Evolutionary conservation across 2,329 filamentous ascomycete genomes (phyloP).

Genomic region (Fusarium continuum): DNA sequence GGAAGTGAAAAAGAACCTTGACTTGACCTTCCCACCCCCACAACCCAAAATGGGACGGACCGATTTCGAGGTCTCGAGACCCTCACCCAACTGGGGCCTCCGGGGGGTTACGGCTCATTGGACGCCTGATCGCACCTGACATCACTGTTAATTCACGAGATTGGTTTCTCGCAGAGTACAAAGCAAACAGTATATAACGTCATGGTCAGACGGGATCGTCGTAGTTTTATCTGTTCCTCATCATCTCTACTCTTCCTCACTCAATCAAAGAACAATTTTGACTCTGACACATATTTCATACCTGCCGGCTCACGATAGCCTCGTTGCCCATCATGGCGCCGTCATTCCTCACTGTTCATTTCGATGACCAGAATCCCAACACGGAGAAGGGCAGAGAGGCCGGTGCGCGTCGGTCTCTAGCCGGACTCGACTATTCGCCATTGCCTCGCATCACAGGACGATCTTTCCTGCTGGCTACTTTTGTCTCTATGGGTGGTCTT

Average conservation of each 20-base stretch:
- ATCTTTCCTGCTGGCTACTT: constrained; percentile 50
- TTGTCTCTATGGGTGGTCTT: constrained; percentile 57
- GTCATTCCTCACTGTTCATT: constrained; percentile 46
- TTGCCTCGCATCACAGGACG: constrained; percentile 51
- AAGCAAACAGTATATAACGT: constrained; percentile 8
- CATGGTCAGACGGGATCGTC: neutral
- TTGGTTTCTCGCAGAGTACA: too few species aligned
- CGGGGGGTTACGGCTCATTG: constrained; percentile 1
- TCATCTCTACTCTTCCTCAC: neutral
- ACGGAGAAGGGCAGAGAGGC: constrained; percentile 47
- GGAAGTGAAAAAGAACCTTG: neutral
- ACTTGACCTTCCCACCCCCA: constrained; percentile 19
- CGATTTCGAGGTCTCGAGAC: constrained; percentile 38
- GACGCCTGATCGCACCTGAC: constrained; percentile 10
- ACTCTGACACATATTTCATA: neutral
- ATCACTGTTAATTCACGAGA: constrained; percentile 16
- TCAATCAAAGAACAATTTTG: neutral
- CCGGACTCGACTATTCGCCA: constrained; percentile 57
- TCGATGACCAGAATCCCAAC: constrained; percentile 55
- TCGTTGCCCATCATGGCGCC: constrained; percentile 32
- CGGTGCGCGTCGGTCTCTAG: constrained; percentile 47
- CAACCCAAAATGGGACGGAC: constrained; percentile 35
- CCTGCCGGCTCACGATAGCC: neutral
- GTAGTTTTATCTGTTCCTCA: neutral
- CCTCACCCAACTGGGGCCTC: constrained; percentile 1